These are phyloP conservation scores for Discostella pseudostelligera DNA, from an alignment of 108 stramenopile species.

Conservation along the genomic window DNA sequence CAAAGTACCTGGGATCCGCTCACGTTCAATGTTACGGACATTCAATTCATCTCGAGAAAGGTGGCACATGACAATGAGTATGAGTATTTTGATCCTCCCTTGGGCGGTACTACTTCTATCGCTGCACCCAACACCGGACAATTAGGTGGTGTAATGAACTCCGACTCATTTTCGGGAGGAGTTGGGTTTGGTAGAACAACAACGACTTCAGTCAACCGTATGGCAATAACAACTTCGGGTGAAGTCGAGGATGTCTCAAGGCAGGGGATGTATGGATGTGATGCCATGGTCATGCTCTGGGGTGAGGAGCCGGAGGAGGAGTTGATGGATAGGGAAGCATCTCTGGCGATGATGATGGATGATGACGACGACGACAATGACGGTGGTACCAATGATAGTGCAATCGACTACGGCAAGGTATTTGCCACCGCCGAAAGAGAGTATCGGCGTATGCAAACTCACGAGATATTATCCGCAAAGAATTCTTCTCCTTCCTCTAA, in stretches of 20 bases:
- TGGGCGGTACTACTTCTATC: no score
- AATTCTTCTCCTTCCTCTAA: no score
- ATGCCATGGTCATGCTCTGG: conserved; percentile 71
- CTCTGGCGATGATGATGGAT: conserved; percentile 29
- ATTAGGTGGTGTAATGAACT: neutral
- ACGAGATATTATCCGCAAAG: conserved; percentile 20
- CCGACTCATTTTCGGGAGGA: conserved; percentile 3
- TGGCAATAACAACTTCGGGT: conserved; percentile 28
- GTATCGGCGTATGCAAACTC: conserved; percentile 40
- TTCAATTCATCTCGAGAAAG: conserved; percentile 59
- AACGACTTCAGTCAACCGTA: neutral
- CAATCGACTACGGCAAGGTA: conserved; percentile 31
- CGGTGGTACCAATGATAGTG: conserved; percentile 33
- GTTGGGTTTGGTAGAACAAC: conserved; percentile 16
- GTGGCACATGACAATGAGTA: conserved; percentile 18
- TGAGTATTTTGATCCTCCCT: neutral
- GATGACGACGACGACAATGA: conserved; percentile 22
- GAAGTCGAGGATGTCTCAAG: conserved; percentile 49
- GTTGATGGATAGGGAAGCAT: conserved; percentile 41
- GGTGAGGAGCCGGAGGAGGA: conserved; percentile 63
- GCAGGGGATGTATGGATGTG: conserved; percentile 59
- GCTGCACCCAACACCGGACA: no score
- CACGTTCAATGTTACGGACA: conserved; percentile 61
- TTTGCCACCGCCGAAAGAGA: conserved; percentile 43
- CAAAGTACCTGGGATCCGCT: conserved; percentile 71